These are phyloP conservation scores for Pseudognaphalium luteoalbum DNA, from an alignment of 129 eudicot genomes.

Conservation along the genomic window DNA sequence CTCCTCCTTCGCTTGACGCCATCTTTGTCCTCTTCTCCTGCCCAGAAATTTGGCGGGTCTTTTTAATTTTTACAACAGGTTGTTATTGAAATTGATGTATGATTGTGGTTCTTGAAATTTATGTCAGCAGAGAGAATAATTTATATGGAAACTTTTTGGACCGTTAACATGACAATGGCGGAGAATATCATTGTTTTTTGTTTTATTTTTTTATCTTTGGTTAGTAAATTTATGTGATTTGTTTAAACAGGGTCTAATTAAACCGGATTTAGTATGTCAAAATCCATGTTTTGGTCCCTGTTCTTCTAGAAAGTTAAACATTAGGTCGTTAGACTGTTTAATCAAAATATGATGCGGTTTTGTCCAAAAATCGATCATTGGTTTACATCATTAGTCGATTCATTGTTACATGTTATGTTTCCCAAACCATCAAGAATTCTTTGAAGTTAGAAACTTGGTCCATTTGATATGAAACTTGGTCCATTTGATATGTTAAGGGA, in stretches of 20 bases:
- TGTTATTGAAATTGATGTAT: not conserved
- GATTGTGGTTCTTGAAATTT: not conserved
- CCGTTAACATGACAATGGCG: slow-evolving; percentile 21
- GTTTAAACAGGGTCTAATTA: not conserved
- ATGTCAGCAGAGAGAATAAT: not conserved
- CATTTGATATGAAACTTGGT: too few species aligned
- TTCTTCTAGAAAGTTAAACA: not conserved
- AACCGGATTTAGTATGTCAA: not conserved
- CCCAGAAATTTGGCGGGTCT: slow-evolving; percentile 14
- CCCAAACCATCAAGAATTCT: too few species aligned
- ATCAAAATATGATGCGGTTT: too few species aligned
- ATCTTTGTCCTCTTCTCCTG: slow-evolving; percentile 25
- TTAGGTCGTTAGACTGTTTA: not conserved
- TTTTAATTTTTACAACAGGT: not conserved
- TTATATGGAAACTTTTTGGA: not conserved
- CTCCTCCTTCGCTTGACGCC: slow-evolving; percentile 40
- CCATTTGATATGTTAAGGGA: not conserved
- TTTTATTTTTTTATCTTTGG: not conserved
- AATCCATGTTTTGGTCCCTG: not conserved
- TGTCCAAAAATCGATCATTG: too few species aligned
- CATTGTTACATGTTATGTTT: too few species aligned
- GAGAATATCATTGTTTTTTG: not conserved
- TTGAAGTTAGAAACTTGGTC: too few species aligned
- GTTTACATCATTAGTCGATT: too few species aligned
- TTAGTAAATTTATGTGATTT: not conserved